A percentile compares a stretch with the other conserved stretches of the same genome.
Evolutionary conservation across 192 early-diverging fungal genomes (phyloP).

Genomic region (Coemansia sp.): DNA sequence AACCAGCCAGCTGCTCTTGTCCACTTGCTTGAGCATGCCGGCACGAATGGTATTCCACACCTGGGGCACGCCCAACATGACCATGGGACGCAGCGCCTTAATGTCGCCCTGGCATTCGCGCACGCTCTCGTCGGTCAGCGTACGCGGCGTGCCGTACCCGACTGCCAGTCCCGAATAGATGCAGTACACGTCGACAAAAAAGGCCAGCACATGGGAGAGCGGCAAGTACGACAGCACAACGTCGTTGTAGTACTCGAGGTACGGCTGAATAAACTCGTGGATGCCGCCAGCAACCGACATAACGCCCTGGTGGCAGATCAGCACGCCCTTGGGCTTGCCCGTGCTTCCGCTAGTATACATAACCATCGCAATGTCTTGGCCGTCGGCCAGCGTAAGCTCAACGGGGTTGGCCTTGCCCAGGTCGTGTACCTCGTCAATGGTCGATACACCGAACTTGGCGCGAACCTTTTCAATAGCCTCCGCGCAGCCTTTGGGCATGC

Average conservation of each 20-base stretch:
- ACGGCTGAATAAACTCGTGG: constrained; percentile 32
- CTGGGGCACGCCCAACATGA: constrained; percentile 81
- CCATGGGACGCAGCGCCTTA: constrained; percentile 68
- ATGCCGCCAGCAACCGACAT: constrained; percentile 65
- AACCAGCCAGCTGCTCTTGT: constrained; percentile 56
- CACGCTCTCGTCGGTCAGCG: constrained; percentile 74
- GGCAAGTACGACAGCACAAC: constrained; percentile 78
- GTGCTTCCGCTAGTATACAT: constrained; percentile 94
- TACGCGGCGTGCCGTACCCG: constrained; percentile 68
- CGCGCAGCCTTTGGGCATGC: constrained; percentile 55
- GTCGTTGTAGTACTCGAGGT: constrained; percentile 54
- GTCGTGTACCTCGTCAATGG: constrained; percentile 69
- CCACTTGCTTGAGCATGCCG: constrained; percentile 71
- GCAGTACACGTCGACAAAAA: constrained; percentile 72
- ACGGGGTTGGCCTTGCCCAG: constrained; percentile 66
- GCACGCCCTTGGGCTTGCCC: constrained; percentile 93
- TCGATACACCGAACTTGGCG: constrained; percentile 51
- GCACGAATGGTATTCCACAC: constrained; percentile 92
- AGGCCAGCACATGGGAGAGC: constrained; percentile 85
- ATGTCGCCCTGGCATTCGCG: constrained; percentile 76
- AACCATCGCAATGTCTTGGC: constrained; percentile 72
- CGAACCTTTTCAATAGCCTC: constrained; percentile 62
- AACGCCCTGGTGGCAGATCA: constrained; percentile 79
- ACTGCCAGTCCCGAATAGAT: constrained; percentile 65
- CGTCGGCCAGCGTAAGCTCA: constrained; percentile 19